Percentiles rank a stretch among this genome's conserved stretches.
phyloP scores from a whole-genome alignment of 192 early-diverging fungal species.

The Backusella liffmaniae region DNA sequence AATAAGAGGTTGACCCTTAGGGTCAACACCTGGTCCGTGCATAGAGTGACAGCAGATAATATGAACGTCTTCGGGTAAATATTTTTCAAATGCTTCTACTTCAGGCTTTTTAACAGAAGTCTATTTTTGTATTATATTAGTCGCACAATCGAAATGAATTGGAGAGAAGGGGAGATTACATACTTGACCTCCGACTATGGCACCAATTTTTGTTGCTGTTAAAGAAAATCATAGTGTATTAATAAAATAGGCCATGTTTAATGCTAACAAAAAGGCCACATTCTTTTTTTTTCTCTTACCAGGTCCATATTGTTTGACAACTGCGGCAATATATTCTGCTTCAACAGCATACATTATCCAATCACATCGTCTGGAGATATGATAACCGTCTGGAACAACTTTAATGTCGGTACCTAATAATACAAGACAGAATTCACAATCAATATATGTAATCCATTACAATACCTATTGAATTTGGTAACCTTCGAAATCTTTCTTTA shows the following conservation, averaged over 20 bases:
- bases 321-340: constrained; percentile 79
- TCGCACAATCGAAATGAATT: neutral
- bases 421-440: neutral
- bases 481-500: constrained; percentile 61
- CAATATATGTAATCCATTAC: neutral
- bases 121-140: constrained; percentile 23
- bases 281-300: constrained; percentile 44
- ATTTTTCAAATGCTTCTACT: constrained; percentile 83
- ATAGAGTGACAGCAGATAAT: constrained; percentile 94
- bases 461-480: neutral
- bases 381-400: constrained; percentile 78
- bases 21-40: constrained; percentile 88
- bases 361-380: constrained; percentile 82
- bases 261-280: neutral
- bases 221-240: neutral
- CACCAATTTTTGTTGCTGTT: constrained; percentile 78
- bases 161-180: neutral
- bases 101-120: constrained; percentile 96
- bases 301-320: constrained; percentile 82
- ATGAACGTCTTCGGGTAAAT: constrained; percentile 85
- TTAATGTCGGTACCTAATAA: constrained; percentile 49
- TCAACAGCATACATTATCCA: constrained; percentile 95
- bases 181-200: constrained; percentile 85
- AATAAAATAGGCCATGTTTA: neutral
- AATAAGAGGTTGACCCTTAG: constrained; percentile 79